Evolutionary conservation across 345 rosid species (phyloP).

Genomic region (Eutrema yunnanense): DNA sequence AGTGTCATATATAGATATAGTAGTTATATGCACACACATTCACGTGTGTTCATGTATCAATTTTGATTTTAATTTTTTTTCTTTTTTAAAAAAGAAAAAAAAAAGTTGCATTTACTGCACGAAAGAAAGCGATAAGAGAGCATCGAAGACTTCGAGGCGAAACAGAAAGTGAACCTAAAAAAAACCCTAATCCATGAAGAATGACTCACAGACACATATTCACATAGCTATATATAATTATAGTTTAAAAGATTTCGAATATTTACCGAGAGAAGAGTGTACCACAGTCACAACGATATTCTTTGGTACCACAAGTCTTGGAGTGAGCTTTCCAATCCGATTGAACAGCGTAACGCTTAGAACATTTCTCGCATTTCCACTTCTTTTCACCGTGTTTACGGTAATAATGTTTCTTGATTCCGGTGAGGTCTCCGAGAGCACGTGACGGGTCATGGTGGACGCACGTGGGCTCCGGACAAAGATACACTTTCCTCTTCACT

Average conservation of each 20-base stretch:
- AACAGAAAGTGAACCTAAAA: conserved; percentile 32
- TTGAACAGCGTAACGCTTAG: conserved; percentile 71
- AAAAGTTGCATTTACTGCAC: conserved; percentile 23
- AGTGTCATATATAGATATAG: conserved; percentile 28
- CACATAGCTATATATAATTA: not conserved
- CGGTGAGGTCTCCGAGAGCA: conserved; percentile 82
- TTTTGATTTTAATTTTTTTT: not conserved
- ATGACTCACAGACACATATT: conserved; percentile 21
- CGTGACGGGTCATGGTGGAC: conserved; percentile 83
- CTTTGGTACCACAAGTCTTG: conserved; percentile 75
- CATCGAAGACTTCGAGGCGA: conserved; percentile 35
- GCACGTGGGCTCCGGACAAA: conserved; percentile 83
- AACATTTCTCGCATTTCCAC: conserved; percentile 86
- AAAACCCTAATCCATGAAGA: conserved; percentile 38
- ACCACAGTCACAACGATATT: conserved; percentile 76
- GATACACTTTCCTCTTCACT: conserved; percentile 73
- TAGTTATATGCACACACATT: conserved; percentile 18
- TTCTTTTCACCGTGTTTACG: conserved; percentile 81
- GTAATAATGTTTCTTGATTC: conserved; percentile 73
- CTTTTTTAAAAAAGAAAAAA: not conserved
- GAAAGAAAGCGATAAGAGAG: conserved; percentile 35
- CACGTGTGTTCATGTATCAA: conserved; percentile 30
- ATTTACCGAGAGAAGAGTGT: conserved; percentile 74
- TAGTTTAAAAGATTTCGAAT: not conserved
- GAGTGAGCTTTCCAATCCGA: conserved; percentile 92